Evolutionary conservation across 2,329 filamentous ascomycete species (phyloP), one percentile per base, ranked within the genome.

Genomic region (Ploettnerulaceae sp.): DNA sequence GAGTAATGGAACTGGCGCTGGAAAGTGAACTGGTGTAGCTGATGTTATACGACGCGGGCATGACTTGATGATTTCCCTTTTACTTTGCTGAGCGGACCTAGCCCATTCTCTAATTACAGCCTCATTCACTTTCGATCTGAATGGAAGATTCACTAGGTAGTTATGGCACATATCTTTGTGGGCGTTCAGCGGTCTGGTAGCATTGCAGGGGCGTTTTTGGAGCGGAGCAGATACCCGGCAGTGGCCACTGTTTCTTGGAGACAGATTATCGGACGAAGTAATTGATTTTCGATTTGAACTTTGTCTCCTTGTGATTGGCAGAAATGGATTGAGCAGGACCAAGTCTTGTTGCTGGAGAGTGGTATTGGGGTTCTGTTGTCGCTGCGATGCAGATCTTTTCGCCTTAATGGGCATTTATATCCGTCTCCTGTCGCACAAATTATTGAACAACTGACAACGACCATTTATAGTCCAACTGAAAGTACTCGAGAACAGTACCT

Each of bases 1-100:
- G 51, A 59, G 53, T 28, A 31, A 37, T 51, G 48, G 48, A 8
- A 51, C 28, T 17, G 32, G 32, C 22, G 33, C 31, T 21, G 44
- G 35, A 12, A 35, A 17, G 12, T 46, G 37, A 47, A 17, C 5
- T 14, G 32, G 11, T 33, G 20, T 12, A 14, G 14, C n/a, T 17
- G 35, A 17, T 14, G 18, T 17, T 24, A 38, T n/a, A 20, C 31
- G 24, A 39, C 8, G 26, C 22, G 31, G 15, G 11, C 28, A 12
- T 24, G 8, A 9, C 20, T 24, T 9, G 24, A 29, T 24, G 21
- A 45, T n/a, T 28, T 25, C 15, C 26, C 26, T 42, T 42, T 25
- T 11, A 8, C 5, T 21, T 17, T 40, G 17, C n/a, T n/a, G n/a
- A n/a, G n/a, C n/a, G n/a, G n/a, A n/a, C n/a, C n/a, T 18, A 18